These are phyloP conservation scores for Tricholoma flavovirens DNA, from an alignment of 768 basidiomycete species.

Conservation along the genomic window DNA sequence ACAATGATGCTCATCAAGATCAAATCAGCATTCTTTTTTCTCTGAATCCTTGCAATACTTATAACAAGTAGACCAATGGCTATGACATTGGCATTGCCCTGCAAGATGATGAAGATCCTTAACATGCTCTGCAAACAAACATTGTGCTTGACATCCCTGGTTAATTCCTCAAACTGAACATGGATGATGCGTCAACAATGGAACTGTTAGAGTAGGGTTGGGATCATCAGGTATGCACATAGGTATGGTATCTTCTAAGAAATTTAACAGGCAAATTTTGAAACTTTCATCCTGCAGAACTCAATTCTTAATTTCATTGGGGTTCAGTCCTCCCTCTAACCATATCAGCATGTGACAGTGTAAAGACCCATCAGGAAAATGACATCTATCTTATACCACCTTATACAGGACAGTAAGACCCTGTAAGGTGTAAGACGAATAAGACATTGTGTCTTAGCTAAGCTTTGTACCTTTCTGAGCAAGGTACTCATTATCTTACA, in stretches of 20 bases:
- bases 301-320: conserved; percentile 11
- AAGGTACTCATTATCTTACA: not conserved
- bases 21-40: conserved; percentile 24
- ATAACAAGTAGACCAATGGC: conserved; percentile 29
- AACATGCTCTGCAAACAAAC: not conserved
- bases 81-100: conserved; percentile 24
- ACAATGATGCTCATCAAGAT: conserved; percentile 18
- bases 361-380: conserved; percentile 10
- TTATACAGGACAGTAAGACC: too few species aligned
- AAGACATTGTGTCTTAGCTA: too few species aligned
- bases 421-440: too few species aligned
- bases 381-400: too few species aligned
- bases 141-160: not conserved
- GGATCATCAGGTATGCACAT: conserved; percentile 19
- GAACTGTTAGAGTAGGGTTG: not conserved
- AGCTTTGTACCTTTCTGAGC: too few species aligned
- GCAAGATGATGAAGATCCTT: conserved; percentile 23
- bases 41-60: conserved; percentile 28
- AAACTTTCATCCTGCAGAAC: conserved; percentile 16
- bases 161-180: conserved; percentile 12
- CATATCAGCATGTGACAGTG: conserved; percentile 37
- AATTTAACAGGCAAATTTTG: conserved; percentile 12
- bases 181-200: conserved; percentile 13
- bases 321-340: conserved; percentile 27
- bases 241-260: conserved; percentile 25